These are phyloP conservation scores for Immersiella caudata DNA, from an alignment of 495 filamentous ascomycete species.

Conservation along the genomic window DNA sequence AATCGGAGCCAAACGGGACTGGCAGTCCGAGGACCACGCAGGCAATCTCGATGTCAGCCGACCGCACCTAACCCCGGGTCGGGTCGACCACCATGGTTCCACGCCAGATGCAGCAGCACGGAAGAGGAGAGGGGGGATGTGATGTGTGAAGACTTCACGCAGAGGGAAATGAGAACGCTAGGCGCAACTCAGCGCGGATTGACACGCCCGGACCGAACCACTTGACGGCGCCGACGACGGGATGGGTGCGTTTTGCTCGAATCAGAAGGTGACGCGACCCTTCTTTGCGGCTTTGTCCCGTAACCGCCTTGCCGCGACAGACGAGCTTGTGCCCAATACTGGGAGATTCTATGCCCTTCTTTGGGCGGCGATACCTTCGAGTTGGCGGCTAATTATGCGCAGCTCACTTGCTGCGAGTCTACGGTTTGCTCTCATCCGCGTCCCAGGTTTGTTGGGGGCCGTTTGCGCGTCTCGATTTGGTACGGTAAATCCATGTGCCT, in stretches of 20 bases:
- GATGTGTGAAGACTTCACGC: constrained; percentile 4
- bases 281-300: background rate
- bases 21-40: background rate
- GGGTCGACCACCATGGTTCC: background rate
- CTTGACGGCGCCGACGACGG: background rate
- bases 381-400: background rate
- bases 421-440: background rate
- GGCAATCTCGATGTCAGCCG: constrained; percentile 7
- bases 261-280: background rate
- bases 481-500: background rate
- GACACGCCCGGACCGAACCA: background rate
- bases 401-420: background rate
- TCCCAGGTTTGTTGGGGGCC: background rate
- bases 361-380: background rate
- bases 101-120: constrained; percentile 12
- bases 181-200: constrained; percentile 12
- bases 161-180: constrained; percentile 12
- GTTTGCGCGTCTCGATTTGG: background rate
- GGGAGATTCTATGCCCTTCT: background rate
- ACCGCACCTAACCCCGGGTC: background rate
- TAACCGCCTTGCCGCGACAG: constrained; percentile 1
- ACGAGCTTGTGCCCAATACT: background rate
- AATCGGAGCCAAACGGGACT: background rate
- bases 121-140: constrained; percentile 7
- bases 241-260: background rate